Evolutionary conservation across 306 rosid genomes (phyloP), one percentile per base, ranked within the genome.

Genomic region (Luffa aegyptiaca): DNA sequence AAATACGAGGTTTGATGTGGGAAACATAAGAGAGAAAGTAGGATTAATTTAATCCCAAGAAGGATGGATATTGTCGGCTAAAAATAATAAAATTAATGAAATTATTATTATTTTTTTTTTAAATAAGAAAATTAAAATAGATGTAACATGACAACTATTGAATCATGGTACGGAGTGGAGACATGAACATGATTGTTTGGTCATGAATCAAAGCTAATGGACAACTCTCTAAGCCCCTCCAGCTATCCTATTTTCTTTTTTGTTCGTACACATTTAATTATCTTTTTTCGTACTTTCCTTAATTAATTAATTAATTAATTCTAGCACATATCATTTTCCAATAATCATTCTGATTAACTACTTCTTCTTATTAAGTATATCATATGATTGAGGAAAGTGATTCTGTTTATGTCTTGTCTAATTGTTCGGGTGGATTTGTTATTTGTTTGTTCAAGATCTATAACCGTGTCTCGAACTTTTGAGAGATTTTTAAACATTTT

Each of bases 141-240:
- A 42, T 14, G 78, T 80, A 74, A 74, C 63, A 74, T 74, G 78
- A 26, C 12, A 74, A 74, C 46, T 33, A 51, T 74, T 74, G 63
- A 35, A 74, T 73, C 59, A 74, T 74, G 78, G 62, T 46, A 52
- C 45, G 57, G 48, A 48, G 8, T 10, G 46, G 62, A 9, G 62
- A 74, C 61, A 51, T 4, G 46, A 49, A 74, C 78, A 74, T 52
- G 61, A 74, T 74, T 74, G 78, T 51, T 49, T 49, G 57, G 78
- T 74, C 46, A 35, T 74, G 16, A 52, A 74, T 52, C 78, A 52
- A 74, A 52, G 1, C 59, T 14, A 74, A 49, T 51, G 46, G 78
- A 74, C 78, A 74, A 18, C 62, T 51, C 78, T 51, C 46, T 14
- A 73, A 49, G 4, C 13, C 56, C 77, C 18, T 61, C 76, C 75